Percentiles rank a stretch among this genome's conserved stretches.
phyloP scores from a whole-genome alignment of 768 basidiomycete genomes.

The Amanita brunnescens region DNA sequence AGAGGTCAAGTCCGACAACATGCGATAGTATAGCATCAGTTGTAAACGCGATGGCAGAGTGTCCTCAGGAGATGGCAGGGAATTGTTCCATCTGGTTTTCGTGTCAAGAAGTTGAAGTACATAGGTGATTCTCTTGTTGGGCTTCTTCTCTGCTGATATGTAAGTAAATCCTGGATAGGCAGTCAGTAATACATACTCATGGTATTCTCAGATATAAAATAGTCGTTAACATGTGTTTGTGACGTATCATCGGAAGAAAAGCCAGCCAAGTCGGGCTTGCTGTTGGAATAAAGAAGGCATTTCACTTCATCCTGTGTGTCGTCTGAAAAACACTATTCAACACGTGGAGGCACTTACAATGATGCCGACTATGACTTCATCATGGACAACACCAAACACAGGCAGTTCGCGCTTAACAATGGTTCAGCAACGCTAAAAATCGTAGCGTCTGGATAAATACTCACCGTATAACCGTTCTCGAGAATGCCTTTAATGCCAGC shows the following conservation, averaged over 20 bases:
- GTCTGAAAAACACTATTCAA: not conserved
- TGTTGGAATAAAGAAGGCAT: constrained; percentile 10
- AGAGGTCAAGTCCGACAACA: constrained; percentile 46
- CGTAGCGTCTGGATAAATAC: not conserved
- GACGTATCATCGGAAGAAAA: not conserved
- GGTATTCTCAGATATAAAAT: not conserved
- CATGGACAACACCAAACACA: constrained; percentile 68
- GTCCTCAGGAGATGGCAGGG: constrained; percentile 51
- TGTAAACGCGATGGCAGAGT: constrained; percentile 54
- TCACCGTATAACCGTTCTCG: constrained; percentile 42
- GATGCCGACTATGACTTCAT: constrained; percentile 58
- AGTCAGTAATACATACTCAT: not conserved
- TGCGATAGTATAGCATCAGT: constrained; percentile 68
- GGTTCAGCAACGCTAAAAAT: not conserved
- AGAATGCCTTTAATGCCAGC: constrained; percentile 48
- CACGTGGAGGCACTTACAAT: constrained; percentile 40
- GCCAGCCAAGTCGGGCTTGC: constrained; percentile 1
- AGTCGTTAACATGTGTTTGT: not conserved
- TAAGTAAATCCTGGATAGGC: not conserved
- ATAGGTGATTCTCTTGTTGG: constrained; percentile 7
- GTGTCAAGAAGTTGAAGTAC: constrained; percentile 51
- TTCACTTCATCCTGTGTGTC: constrained; percentile 40
- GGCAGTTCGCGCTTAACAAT: constrained; percentile 66
- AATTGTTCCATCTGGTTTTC: constrained; percentile 50
- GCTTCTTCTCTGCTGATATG: not conserved